These are phyloP conservation scores for Sarcocystis neurona DNA, from an alignment of 169 alveolate genomes.

Conservation along the genomic window DNA sequence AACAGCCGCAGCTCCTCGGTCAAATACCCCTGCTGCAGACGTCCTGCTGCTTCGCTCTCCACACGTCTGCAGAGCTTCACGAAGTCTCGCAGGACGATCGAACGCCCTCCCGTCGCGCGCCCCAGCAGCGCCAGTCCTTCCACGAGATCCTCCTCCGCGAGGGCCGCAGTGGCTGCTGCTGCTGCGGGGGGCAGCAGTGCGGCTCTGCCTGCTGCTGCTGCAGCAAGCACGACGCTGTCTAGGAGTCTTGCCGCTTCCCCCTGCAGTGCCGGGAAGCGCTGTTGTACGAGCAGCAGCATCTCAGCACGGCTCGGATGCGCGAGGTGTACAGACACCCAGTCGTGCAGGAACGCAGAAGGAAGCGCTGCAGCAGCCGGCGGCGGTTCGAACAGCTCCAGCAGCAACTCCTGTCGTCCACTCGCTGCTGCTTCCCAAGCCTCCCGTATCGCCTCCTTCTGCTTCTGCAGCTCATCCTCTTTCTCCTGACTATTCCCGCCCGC, in stretches of 20 bases:
- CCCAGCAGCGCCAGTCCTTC: neutral
- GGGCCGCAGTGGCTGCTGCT: neutral
- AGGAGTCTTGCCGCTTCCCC: constrained; percentile 30
- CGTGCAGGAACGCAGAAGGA: constrained; percentile 47
- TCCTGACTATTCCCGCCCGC: too few species aligned
- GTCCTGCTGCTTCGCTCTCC: constrained; percentile 20
- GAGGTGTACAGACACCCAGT: constrained; percentile 54
- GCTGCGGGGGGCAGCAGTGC: constrained; percentile 52
- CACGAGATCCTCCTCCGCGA: neutral
- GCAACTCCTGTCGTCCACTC: neutral
- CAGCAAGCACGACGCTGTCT: constrained; percentile 10
- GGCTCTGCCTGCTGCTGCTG: constrained; percentile 17
- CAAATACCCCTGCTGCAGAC: too few species aligned
- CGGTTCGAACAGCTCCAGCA: constrained; percentile 34
- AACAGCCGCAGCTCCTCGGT: constrained; percentile 42
- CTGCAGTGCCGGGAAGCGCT: constrained; percentile 28
- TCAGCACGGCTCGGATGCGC: constrained; percentile 53
- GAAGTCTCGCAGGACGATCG: constrained; percentile 58
- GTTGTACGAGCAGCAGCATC: constrained; percentile 20
- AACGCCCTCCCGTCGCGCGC: constrained; percentile 37
- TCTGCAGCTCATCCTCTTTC: too few species aligned
- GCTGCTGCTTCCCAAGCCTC: too few species aligned
- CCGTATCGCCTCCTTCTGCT: too few species aligned
- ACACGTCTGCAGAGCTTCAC: constrained; percentile 59
- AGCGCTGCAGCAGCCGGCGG: constrained; percentile 39